Evolutionary conservation across 768 basidiomycete genomes (phyloP).

Genomic region (Leccinum longicurvipes): DNA sequence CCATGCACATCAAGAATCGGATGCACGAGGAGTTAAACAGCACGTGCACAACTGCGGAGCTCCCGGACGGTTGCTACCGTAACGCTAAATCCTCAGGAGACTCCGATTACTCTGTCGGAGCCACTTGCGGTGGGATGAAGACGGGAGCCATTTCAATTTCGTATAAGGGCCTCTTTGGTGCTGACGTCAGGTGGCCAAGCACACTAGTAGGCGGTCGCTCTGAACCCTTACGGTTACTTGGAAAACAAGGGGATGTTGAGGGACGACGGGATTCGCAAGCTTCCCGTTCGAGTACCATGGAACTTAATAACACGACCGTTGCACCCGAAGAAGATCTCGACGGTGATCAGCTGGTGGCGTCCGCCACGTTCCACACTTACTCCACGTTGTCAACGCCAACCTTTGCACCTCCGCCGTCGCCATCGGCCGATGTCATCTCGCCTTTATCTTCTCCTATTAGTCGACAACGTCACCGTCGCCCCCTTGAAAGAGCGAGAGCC

Average conservation of each 20-base stretch:
- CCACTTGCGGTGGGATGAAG: neutral
- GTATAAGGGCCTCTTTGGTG: neutral
- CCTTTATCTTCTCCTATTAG: constrained; percentile 19
- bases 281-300: constrained; percentile 12
- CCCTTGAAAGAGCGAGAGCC: constrained; percentile 32
- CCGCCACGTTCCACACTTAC: constrained; percentile 23
- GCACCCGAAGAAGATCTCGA: constrained; percentile 15
- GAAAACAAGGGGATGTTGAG: constrained; percentile 2
- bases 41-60: neutral
- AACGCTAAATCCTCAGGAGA: neutral
- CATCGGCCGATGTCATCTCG: constrained; percentile 24
- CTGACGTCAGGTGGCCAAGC: neutral
- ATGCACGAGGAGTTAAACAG: constrained; percentile 2
- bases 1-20: neutral
- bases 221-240: neutral
- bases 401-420: constrained; percentile 29
- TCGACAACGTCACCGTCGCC: constrained; percentile 26
- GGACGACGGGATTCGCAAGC: constrained; percentile 15
- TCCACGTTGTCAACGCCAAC: constrained; percentile 26
- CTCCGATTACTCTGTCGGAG: neutral
- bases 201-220: neutral
- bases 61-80: neutral
- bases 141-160: neutral
- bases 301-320: constrained; percentile 6
- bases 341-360: constrained; percentile 14